These are phyloP conservation scores for Aristolochia fimbriata DNA, from an alignment of 164 flowering plant genomes.

Conservation along the genomic window DNA sequence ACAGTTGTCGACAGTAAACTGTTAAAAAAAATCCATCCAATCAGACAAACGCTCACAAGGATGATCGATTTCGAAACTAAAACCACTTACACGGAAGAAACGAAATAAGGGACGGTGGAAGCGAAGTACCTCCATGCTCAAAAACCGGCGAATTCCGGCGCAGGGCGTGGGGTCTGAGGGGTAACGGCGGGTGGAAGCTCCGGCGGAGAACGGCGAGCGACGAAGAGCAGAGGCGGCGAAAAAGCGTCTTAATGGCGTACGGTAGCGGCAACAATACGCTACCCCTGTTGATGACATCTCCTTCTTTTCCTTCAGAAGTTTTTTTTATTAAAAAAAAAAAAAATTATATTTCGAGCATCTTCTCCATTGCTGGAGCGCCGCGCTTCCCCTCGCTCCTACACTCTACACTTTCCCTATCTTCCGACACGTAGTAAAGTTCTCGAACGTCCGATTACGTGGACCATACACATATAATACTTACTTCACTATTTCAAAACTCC, in stretches of 20 bases:
- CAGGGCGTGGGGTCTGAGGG: background rate
- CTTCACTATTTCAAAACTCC: too few species aligned
- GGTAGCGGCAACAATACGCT: conserved; percentile 4
- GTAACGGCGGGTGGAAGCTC: background rate
- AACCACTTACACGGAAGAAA: background rate
- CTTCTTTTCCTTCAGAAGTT: background rate
- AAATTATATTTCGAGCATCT: too few species aligned
- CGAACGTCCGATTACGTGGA: too few species aligned
- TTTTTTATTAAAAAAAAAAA: background rate
- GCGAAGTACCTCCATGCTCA: conserved; percentile 8
- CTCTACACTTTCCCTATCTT: too few species aligned
- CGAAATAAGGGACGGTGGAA: background rate
- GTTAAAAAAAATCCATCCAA: too few species aligned
- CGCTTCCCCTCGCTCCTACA: too few species aligned
- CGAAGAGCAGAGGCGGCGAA: conserved; percentile 2
- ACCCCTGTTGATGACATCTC: background rate
- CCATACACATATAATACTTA: too few species aligned
- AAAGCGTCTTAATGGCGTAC: background rate
- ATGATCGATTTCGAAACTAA: background rate
- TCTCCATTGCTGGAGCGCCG: too few species aligned
- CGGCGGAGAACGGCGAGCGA: background rate
- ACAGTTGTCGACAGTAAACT: too few species aligned
- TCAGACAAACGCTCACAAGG: too few species aligned
- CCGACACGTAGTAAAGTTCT: too few species aligned
- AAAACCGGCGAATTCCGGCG: conserved; percentile 2